Evolutionary conservation across 2,329 filamentous ascomycete species (phyloP).

Genomic region (Phoma herbarum): DNA sequence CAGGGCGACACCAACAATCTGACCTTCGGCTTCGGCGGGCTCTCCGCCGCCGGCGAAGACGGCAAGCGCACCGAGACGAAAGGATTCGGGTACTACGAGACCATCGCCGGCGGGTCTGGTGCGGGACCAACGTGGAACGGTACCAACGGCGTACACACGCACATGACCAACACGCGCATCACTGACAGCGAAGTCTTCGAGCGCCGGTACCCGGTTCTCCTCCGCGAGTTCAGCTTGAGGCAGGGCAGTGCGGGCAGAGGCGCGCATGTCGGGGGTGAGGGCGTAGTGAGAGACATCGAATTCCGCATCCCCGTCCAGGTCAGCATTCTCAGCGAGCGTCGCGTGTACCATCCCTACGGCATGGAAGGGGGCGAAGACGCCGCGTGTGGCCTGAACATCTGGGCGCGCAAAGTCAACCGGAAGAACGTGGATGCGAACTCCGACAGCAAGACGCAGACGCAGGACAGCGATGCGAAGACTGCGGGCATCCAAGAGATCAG

Average conservation of each 20-base stretch:
- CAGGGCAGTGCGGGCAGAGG: conserved; percentile 70
- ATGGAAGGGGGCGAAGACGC: conserved; percentile 84
- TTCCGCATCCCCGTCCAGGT: conserved; percentile 81
- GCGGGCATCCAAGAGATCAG: conserved; percentile 43
- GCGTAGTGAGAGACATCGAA: conserved; percentile 81
- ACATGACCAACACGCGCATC: conserved; percentile 88
- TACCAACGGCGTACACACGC: conserved; percentile 78
- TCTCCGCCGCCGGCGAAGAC: conserved; percentile 25
- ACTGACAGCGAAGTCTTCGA: conserved; percentile 84
- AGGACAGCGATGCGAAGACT: conserved; percentile 49
- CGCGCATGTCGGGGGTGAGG: conserved; percentile 75
- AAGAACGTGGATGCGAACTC: conserved; percentile 34
- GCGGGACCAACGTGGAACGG: conserved; percentile 78
- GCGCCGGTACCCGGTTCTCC: conserved; percentile 75
- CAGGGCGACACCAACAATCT: conserved; percentile 88
- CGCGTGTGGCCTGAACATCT: conserved; percentile 82
- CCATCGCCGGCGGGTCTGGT: conserved; percentile 79
- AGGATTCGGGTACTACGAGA: conserved; percentile 89
- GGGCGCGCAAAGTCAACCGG: conserved; percentile 74
- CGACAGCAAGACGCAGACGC: conserved; percentile 18
- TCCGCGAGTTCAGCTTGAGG: conserved; percentile 74
- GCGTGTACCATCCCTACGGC: conserved; percentile 82
- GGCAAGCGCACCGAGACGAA: conserved; percentile 61
- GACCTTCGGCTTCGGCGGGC: conserved; percentile 81
- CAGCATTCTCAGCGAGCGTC: conserved; percentile 78